Percentiles rank a stretch among this genome's conserved stretches.
phyloP scores from a whole-genome alignment of 2,329 filamentous ascomycete genomes.

The Talaromyces islandicus region DNA sequence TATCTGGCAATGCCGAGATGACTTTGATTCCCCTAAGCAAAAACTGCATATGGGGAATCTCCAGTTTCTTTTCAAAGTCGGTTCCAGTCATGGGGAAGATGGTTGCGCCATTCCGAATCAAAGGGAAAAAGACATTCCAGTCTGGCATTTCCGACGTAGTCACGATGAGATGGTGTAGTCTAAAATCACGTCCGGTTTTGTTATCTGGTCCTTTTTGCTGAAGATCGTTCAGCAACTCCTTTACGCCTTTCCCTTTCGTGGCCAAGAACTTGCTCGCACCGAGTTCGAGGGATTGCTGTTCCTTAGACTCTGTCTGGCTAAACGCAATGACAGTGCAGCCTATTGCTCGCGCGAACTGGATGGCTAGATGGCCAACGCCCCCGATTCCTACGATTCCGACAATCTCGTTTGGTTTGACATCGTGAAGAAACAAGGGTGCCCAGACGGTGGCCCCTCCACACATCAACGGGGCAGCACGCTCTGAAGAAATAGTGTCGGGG shows the following conservation, averaged over 20 bases:
- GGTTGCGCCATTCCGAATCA: too few relatives aligned
- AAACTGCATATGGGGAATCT: too few relatives aligned
- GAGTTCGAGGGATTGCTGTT: constrained; percentile 44
- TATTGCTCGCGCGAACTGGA: constrained; percentile 65
- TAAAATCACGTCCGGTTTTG: too few relatives aligned
- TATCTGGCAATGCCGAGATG: too few relatives aligned
- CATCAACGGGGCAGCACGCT: constrained; percentile 24
- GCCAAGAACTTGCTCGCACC: constrained; percentile 53
- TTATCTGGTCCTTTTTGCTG: too few relatives aligned
- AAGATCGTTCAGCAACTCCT: too few relatives aligned
- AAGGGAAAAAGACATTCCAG: too few relatives aligned
- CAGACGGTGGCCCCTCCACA: constrained; percentile 36
- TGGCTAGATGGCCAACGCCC: constrained; percentile 65
- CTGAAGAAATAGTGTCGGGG: neutral
- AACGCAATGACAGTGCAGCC: constrained; percentile 59
- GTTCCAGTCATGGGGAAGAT: too few relatives aligned
- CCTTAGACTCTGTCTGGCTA: constrained; percentile 46
- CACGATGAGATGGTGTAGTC: too few relatives aligned
- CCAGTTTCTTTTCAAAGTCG: too few relatives aligned
- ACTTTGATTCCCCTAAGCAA: too few relatives aligned
- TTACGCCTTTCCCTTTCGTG: constrained; percentile 45
- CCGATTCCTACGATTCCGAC: constrained; percentile 69
- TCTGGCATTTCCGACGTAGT: too few relatives aligned
- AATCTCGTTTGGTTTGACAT: constrained; percentile 62
- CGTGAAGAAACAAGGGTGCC: constrained; percentile 54